Evolutionary conservation across 495 filamentous ascomycete genomes (phyloP), one percentile per base, ranked within the genome.

Genomic region (Trichoderma reesei): DNA sequence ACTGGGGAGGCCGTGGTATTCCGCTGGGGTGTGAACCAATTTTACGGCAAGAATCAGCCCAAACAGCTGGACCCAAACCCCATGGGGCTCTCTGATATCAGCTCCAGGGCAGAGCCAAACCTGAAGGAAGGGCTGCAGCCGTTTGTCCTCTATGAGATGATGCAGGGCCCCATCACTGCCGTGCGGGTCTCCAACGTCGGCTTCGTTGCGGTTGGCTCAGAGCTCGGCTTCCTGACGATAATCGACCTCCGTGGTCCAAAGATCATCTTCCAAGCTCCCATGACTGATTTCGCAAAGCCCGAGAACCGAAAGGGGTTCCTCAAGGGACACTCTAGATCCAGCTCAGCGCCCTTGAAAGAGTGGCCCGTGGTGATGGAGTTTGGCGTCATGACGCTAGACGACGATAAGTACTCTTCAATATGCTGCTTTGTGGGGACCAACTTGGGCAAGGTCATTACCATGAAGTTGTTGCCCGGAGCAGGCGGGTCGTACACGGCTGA

Each of bases 341-440:
- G 79, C 61, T 75, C 74, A 18, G 72, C 82, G 37, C 73, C 73
- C 4, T 71, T 64, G 73, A 74, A 83, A 61, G 93, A 95, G 71
- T 96, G 85, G 85, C 85, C 85, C 37, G 90, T 86, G 7, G 78
- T 75, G 44, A 81, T 97, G 11, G 90, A 96, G 73, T 98, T 98
- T 78, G 91, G 90, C 65, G 90, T 97, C 37, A 87, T 98, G 85
- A 94, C 88, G 13, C 77, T 96, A 20, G 94, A 98, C 54, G 90
- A 88, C 0, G 93, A 97, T 74, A 88, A 90, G 66, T 98, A 96
- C 70, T 96, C 93, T 7, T 96, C 90, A 68, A 96, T 98, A 63
- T 85, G 88, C 59, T 88, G 92, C 67, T 96, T 97, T 69, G 88
- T 94, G 4, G 94, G 95, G 10, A 98, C 93, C 0, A 92, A 88